Conservation (phyloP, 1,284 basidiomycete species). For the Rhodotorula sp. region DNA sequence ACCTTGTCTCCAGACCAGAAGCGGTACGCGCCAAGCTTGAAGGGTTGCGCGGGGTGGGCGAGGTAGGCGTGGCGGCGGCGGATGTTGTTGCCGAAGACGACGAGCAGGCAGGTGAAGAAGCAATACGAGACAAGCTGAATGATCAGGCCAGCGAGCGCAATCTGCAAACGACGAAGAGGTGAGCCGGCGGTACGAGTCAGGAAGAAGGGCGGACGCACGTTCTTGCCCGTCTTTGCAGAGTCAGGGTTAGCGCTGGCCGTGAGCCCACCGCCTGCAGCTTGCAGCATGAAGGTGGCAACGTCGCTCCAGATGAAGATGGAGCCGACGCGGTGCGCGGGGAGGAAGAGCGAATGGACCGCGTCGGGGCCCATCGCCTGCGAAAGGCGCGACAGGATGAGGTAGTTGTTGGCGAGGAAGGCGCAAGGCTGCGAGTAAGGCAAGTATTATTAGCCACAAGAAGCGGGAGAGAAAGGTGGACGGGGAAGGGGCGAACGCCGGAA, state of each 20-base stretch:
- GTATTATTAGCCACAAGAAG: neutral
- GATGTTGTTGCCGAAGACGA: constrained; percentile 35
- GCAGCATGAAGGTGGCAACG: constrained; percentile 46
- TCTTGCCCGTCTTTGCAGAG: neutral
- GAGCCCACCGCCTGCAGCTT: constrained; percentile 42
- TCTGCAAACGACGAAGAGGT: neutral
- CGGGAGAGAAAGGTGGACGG: neutral
- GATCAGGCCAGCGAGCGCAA: constrained; percentile 34
- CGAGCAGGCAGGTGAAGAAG: constrained; percentile 33
- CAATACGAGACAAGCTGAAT: constrained; percentile 41
- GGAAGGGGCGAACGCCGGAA: too few relatives aligned
- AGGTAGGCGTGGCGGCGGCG: constrained; percentile 9
- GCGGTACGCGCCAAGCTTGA: neutral
- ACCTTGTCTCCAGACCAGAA: constrained; percentile 6
- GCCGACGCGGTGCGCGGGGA: constrained; percentile 24
- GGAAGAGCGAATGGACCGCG: constrained; percentile 19
- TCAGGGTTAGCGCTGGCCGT: constrained; percentile 9
- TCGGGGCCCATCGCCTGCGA: constrained; percentile 17
- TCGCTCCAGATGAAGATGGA: constrained; percentile 46
- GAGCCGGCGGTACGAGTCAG: neutral
- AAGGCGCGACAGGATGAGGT: constrained; percentile 30
- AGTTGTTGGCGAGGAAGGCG: constrained; percentile 41
- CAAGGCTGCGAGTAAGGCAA: constrained; percentile 26
- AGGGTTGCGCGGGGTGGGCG: neutral
- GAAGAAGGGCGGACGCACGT: neutral